These are phyloP conservation scores for Chytriomyces sp. DNA, from an alignment of 192 early-diverging fungal species.

Conservation along the genomic window DNA sequence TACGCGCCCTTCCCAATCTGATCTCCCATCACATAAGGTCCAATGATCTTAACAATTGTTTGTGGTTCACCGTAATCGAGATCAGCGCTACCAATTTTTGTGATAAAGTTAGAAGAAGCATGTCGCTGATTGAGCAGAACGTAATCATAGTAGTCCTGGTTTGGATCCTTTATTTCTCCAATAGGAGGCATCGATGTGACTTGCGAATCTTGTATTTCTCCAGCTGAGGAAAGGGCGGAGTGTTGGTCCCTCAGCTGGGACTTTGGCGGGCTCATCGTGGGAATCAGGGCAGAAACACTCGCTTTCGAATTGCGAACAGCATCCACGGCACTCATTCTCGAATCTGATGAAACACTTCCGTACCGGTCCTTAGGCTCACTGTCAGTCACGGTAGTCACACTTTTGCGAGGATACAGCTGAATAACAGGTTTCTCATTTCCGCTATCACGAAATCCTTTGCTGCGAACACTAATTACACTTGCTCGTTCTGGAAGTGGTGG, in stretches of 20 bases:
- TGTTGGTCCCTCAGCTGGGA: neutral
- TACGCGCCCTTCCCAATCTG: conserved; percentile 63
- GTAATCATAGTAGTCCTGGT: conserved; percentile 59
- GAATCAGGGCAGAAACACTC: neutral
- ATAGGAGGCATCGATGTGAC: conserved; percentile 32
- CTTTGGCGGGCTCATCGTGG: neutral
- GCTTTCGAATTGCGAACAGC: neutral
- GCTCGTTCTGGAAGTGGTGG: neutral
- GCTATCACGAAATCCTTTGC: neutral
- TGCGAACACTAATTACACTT: neutral
- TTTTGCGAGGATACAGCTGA: conserved; percentile 49
- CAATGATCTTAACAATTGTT: conserved; percentile 54
- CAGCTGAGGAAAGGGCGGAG: neutral
- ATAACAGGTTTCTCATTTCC: conserved; percentile 44
- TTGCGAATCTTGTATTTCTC: conserved; percentile 22
- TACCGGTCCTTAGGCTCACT: conserved; percentile 3
- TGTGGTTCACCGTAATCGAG: conserved; percentile 50
- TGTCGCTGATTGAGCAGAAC: conserved; percentile 55
- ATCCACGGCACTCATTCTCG: too few species aligned
- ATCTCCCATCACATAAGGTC: conserved; percentile 57
- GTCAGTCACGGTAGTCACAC: neutral
- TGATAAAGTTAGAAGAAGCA: conserved; percentile 57
- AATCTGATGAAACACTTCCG: conserved; percentile 14
- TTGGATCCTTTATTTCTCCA: conserved; percentile 38
- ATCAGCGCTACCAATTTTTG: conserved; percentile 58